Percentiles rank a stretch among this genome's conserved stretches.
These are phyloP conservation scores for Raphanus hybrid DNA, from an alignment of 441 rosid species.

Conservation along the genomic window DNA sequence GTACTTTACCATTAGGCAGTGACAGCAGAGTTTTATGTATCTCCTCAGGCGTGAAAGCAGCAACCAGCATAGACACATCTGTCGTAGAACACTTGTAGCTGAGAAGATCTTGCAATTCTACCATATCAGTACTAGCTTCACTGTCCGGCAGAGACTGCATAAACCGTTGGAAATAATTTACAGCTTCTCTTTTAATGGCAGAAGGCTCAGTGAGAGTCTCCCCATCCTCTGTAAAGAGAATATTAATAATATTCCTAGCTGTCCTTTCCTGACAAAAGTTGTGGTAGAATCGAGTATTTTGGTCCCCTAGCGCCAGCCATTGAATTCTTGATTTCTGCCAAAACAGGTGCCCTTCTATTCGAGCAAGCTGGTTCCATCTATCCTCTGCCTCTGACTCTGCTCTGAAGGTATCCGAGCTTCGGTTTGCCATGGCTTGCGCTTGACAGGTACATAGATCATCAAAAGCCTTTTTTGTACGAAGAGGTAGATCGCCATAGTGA, in stretches of 20 bases:
- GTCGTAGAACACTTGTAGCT: not conserved
- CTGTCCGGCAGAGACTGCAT: not conserved
- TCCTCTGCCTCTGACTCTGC: not conserved
- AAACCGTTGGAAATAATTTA: too few relatives aligned
- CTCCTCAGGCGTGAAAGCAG: not conserved
- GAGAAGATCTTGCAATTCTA: not conserved
- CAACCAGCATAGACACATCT: not conserved
- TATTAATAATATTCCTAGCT: not conserved
- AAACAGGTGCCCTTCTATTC: not conserved
- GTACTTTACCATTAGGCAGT: not conserved
- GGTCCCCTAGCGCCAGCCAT: not conserved
- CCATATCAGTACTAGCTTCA: not conserved
- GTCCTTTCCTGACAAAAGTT: not conserved
- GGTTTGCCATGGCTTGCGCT: not conserved
- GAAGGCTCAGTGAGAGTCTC: not conserved
- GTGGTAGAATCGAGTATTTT: not conserved
- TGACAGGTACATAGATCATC: not conserved
- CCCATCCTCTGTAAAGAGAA: not conserved
- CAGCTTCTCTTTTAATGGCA: not conserved
- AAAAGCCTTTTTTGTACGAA: not conserved
- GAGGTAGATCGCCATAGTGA: not conserved
- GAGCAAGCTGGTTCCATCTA: not conserved
- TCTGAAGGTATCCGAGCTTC: not conserved
- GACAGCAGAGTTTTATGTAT: not conserved
- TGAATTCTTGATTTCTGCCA: not conserved